Evolutionary conservation across 2,329 filamentous ascomycete genomes (phyloP).

Genomic region (Lasiodiplodia hormozganensis): DNA sequence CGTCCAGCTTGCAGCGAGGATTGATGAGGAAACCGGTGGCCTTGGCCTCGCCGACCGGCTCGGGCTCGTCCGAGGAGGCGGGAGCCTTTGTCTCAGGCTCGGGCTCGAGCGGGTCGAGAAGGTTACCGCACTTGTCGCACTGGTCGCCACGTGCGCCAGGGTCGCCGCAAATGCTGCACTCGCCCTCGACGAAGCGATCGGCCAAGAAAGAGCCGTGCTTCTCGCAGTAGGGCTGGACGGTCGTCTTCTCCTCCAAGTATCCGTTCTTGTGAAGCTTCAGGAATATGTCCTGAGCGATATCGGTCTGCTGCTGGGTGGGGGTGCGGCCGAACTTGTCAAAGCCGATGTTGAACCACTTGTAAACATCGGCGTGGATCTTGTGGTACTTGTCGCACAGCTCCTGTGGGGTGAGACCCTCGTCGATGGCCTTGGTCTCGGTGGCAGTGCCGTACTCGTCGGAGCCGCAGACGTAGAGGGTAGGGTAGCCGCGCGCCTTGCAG

Average conservation of each 20-base stretch:
- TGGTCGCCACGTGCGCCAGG: constrained; percentile 61
- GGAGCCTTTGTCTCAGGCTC: constrained; percentile 27
- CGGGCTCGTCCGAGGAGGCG: constrained; percentile 11
- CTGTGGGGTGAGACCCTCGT: constrained; percentile 81
- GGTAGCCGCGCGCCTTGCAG: constrained; percentile 78
- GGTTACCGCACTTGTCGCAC: constrained; percentile 59
- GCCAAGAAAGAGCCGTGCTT: constrained; percentile 58
- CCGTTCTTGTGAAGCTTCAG: constrained; percentile 85
- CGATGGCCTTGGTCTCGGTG: constrained; percentile 92
- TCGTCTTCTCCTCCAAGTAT: constrained; percentile 84
- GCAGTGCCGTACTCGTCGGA: constrained; percentile 96
- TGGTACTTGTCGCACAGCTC: constrained; percentile 94
- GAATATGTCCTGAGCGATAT: constrained; percentile 94
- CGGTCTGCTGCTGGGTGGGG: constrained; percentile 84
- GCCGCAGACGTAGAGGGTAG: constrained; percentile 85
- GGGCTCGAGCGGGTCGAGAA: constrained; percentile 56
- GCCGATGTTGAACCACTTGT: constrained; percentile 93
- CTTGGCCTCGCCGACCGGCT: constrained; percentile 26
- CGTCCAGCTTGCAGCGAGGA: constrained; percentile 90
- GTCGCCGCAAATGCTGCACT: constrained; percentile 72
- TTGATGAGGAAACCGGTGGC: constrained; percentile 41
- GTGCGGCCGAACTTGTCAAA: constrained; percentile 97
- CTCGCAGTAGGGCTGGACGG: constrained; percentile 90
- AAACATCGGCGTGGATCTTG: constrained; percentile 85
- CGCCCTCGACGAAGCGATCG: constrained; percentile 77